Conservation (phyloP, 2,329 filamentous ascomycete genomes). For the Ophiosphaerella narmari region DNA sequence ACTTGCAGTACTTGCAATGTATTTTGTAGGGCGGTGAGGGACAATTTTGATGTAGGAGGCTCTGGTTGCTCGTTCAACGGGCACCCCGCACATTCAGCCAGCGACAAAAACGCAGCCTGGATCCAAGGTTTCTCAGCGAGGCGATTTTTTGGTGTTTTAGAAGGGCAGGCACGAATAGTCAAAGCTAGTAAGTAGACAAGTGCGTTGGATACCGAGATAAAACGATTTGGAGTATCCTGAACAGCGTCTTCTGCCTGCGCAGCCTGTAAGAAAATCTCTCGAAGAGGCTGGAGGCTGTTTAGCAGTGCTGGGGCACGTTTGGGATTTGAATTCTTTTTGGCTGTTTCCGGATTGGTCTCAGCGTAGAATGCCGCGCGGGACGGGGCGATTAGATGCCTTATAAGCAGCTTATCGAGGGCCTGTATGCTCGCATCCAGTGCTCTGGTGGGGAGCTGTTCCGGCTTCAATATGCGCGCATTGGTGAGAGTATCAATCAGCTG, state of each 20-base stretch:
- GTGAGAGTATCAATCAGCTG: slow-evolving; percentile 28
- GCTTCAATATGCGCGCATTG: slow-evolving; percentile 2
- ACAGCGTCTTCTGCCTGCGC: slow-evolving; percentile 37
- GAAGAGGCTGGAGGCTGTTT: slow-evolving; percentile 30
- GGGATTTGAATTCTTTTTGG: neutral
- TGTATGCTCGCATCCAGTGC: slow-evolving; percentile 15
- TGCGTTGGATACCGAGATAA: slow-evolving; percentile 29
- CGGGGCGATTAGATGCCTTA: slow-evolving; percentile 50
- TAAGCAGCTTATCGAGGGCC: slow-evolving; percentile 44
- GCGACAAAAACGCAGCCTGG: slow-evolving; percentile 45
- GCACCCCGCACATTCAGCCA: slow-evolving; percentile 43
- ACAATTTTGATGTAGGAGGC: slow-evolving; percentile 21
- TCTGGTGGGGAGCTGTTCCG: neutral
- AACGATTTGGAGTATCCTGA: slow-evolving; percentile 23
- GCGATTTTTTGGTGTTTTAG: slow-evolving; percentile 47
- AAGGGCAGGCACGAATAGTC: slow-evolving; percentile 47
- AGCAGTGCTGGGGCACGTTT: slow-evolving; percentile 22
- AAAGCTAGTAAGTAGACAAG: slow-evolving; percentile 47
- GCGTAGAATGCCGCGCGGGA: slow-evolving; percentile 45
- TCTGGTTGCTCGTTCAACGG: slow-evolving; percentile 28
- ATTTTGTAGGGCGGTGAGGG: slow-evolving; percentile 29
- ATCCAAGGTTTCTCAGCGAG: slow-evolving; percentile 52
- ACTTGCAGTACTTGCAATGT: slow-evolving; percentile 30
- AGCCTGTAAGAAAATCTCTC: slow-evolving; percentile 36
- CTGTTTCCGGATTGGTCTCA: slow-evolving; percentile 8